These are phyloP conservation scores for Entophlyctis luteolus DNA, from an alignment of 192 early-diverging fungal genomes.

Conservation along the genomic window DNA sequence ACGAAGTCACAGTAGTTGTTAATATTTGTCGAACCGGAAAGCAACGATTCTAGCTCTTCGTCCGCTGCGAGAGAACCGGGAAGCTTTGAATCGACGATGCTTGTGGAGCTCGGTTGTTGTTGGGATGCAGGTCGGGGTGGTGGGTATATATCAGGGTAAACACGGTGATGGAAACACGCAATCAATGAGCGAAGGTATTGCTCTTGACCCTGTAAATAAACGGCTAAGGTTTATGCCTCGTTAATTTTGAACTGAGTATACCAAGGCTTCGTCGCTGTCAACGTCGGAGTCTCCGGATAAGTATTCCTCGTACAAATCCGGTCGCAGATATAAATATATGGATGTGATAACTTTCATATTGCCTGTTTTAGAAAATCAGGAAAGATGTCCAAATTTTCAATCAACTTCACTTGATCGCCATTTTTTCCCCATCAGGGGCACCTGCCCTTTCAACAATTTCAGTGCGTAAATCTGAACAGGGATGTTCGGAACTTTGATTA, in stretches of 20 bases:
- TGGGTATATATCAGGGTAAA: conserved; percentile 31
- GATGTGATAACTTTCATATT: conserved; percentile 80
- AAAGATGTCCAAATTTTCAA: conserved; percentile 4
- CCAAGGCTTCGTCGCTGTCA: conserved; percentile 69
- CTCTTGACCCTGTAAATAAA: conserved; percentile 53
- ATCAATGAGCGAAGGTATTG: conserved; percentile 61
- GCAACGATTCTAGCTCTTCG: no score
- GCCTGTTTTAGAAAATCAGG: conserved; percentile 20
- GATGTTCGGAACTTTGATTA: conserved; percentile 68
- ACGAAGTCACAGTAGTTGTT: no score
- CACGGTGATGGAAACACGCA: conserved; percentile 56
- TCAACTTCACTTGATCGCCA: conserved; percentile 64
- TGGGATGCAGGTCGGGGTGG: neutral
- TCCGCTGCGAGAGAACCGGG: no score
- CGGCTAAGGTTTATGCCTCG: no score
- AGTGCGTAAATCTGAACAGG: conserved; percentile 68
- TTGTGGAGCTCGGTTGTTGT: no score
- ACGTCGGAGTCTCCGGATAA: conserved; percentile 65
- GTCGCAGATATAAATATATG: conserved; percentile 63
- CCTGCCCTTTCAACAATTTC: conserved; percentile 76
- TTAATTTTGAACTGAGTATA: no score
- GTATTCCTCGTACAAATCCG: conserved; percentile 67
- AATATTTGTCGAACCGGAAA: no score
- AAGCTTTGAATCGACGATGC: no score
- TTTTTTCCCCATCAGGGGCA: conserved; percentile 73